Percentiles rank a stretch among this genome's conserved stretches.
Evolutionary conservation across 2,329 filamentous ascomycete genomes (phyloP).

Genomic region (Colletotrichum cuscutae): DNA sequence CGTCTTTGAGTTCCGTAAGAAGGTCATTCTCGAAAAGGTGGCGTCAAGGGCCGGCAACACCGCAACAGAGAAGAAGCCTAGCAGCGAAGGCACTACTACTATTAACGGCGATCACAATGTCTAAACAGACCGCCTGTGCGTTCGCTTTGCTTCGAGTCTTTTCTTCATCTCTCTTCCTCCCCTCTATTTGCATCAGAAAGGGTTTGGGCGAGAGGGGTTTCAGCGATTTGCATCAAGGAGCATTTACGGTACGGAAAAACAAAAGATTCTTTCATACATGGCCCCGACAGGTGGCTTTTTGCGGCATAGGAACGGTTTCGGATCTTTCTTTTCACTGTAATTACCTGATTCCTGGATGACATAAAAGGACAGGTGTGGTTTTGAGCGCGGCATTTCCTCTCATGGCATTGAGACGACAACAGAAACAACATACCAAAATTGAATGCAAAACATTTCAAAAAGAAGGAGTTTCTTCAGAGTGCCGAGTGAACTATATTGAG

Average conservation of each 20-base stretch:
- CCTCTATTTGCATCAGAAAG: neutral
- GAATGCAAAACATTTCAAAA: constrained; percentile 14
- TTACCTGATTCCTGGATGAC: constrained; percentile 12
- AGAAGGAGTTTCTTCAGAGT: neutral
- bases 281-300: constrained; percentile 10
- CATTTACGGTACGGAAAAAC: constrained; percentile 31
- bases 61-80: constrained; percentile 19
- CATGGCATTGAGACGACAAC: neutral
- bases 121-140: neutral
- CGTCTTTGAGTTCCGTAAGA: constrained; percentile 36
- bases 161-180: constrained; percentile 13
- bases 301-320: constrained; percentile 16
- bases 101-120: constrained; percentile 29
- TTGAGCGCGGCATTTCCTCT: constrained; percentile 23
- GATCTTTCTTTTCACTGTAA: constrained; percentile 30
- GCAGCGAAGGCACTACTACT: constrained; percentile 27
- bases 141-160: neutral
- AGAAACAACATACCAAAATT: constrained; percentile 11
- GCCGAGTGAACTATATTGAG: neutral
- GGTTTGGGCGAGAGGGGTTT: constrained; percentile 17
- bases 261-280: constrained; percentile 6
- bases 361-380: constrained; percentile 19
- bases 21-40: constrained; percentile 29
- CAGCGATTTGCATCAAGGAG: constrained; percentile 26
- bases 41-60: constrained; percentile 8